Evolutionary conservation across 164 flowering plant genomes (phyloP), one percentile per base, ranked within the genome.

Genomic region (Stephania yunnanensis): DNA sequence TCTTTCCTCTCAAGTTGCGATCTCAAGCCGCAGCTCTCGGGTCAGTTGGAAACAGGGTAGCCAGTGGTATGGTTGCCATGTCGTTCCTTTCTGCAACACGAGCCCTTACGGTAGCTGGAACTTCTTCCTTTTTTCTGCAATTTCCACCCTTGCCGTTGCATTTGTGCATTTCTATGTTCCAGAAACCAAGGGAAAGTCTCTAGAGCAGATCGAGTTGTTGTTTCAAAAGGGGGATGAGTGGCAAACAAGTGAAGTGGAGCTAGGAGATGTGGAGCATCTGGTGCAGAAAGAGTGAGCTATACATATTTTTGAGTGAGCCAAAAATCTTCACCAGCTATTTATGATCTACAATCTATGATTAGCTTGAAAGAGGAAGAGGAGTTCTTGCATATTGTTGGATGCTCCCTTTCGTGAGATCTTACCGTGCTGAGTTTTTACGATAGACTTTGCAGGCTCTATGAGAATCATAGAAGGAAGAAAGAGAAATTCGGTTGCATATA

Each of bases 1-100:
- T 95, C 68, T 95, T 90, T 76, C 97, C 99, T 13, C 69, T 93
- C 69, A 84, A 86, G 84, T 71, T 93, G 29, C 91, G 98, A 10
- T 97, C 99, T 55, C 97, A 93, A 81, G 98, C 99, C 46, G 73
- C 91, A 12, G 94, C 94, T 2, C 88, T 95, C 46, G 98, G 98
- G n/a, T 90, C 94, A 1, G 91, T 93, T 20, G 99, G 93, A 4
- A 95, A 93, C 65, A 81, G 99, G 68, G 86, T 93, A 31, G 80
- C 89, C 86, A 95, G 97, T 75, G 99, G 99, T 8, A 55, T 92
- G 19, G 83, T 95, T 50, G 95, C 98, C 78, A 91, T 93, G 97
- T 92, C 99, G 6, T 95, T 93, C 81, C 90, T 95, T 15, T 95
- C 98, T 0, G 84, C 91, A 25, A 80, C 94, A 1, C 78, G 80